phyloP scores from a whole-genome alignment of 768 basidiomycete species.

The Pleurotus cornucopiae region DNA sequence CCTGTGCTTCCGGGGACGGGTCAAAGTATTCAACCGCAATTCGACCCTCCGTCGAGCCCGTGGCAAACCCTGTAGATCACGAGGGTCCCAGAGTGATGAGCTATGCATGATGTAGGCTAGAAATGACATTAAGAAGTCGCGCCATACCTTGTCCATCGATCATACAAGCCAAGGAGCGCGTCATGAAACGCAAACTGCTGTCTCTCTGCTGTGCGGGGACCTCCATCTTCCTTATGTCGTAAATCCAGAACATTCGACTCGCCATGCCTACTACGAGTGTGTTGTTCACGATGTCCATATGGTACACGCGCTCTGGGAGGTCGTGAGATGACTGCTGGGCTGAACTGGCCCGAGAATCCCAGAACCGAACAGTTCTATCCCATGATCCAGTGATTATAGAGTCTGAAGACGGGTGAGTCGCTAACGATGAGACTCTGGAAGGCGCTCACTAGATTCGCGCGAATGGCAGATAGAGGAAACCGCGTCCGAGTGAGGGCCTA shows the following conservation, averaged over 20 bases:
- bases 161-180: conserved; percentile 89
- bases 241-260: conserved; percentile 85
- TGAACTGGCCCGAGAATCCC: conserved; percentile 69
- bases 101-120: conserved; percentile 4
- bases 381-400: conserved; percentile 83
- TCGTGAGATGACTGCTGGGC: conserved; percentile 56
- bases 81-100: not conserved
- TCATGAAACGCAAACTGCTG: conserved; percentile 95
- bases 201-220: conserved; percentile 77
- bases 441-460: conserved; percentile 53
- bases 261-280: conserved; percentile 92
- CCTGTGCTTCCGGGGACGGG: conserved; percentile 69
- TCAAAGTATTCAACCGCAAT: conserved; percentile 98
- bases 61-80: conserved; percentile 71
- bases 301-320: conserved; percentile 83
- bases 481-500: conserved; percentile 80
- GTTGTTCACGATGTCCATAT: conserved; percentile 73
- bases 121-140: not conserved
- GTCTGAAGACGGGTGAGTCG: conserved; percentile 36
- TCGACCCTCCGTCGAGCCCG: conserved; percentile 90
- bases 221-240: conserved; percentile 78
- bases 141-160: conserved; percentile 78
- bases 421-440: not conserved
- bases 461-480: conserved; percentile 77
- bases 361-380: conserved; percentile 86